Evolutionary conservation across 2,329 filamentous ascomycete genomes (phyloP).

Genomic region (Diplodia scrobiculata): DNA sequence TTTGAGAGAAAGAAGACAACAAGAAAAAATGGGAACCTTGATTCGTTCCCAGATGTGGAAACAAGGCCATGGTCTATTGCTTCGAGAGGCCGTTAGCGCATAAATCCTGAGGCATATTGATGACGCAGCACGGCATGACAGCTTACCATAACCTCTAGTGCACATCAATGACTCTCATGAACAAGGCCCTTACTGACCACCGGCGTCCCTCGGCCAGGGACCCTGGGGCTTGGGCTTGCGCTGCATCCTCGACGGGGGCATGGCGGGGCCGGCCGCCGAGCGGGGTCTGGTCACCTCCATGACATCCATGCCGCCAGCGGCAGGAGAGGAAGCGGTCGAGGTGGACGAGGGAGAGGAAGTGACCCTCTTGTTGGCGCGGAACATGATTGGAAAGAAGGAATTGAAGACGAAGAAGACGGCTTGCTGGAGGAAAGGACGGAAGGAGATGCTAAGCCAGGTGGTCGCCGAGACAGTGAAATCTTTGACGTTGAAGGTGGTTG

Average conservation of each 20-base stretch:
- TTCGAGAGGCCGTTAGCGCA: neutral
- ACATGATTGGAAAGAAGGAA: constrained; percentile 25
- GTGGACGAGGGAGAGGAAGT: neutral
- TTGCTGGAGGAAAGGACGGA: constrained; percentile 19
- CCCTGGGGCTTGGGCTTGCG: constrained; percentile 19
- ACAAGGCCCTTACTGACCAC: constrained; percentile 7
- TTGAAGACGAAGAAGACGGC: constrained; percentile 20
- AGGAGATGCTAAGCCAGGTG: constrained; percentile 17
- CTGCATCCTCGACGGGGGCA: constrained; percentile 1
- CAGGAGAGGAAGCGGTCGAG: neutral
- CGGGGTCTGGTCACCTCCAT: constrained; percentile 5
- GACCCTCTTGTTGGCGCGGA: constrained; percentile 14
- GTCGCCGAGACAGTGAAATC: constrained; percentile 12
- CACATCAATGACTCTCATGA: neutral
- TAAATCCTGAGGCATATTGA: neutral
- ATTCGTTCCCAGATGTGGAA: neutral
- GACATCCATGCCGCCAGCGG: constrained; percentile 19
- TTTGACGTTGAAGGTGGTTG: constrained; percentile 14
- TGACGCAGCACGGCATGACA: neutral
- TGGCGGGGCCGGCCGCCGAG: neutral
- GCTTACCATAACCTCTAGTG: neutral
- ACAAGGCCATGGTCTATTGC: neutral
- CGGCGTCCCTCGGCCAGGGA: constrained; percentile 17
- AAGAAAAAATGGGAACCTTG: neutral
- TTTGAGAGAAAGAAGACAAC: neutral